phyloP scores from a whole-genome alignment of 257 asterid species.

The Ilex aquifolium region DNA sequence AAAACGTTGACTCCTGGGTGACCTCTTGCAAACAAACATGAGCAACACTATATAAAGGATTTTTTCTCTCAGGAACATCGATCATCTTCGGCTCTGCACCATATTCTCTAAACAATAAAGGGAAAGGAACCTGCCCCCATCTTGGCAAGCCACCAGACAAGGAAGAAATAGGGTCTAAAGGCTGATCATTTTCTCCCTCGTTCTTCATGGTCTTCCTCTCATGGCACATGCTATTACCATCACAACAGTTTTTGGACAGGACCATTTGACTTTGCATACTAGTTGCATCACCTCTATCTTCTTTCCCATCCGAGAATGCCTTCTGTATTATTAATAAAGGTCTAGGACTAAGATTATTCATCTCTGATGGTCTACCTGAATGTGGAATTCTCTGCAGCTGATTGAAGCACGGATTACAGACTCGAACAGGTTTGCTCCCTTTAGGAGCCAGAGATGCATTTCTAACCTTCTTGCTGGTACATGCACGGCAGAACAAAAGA shows the following conservation, averaged over 20 bases:
- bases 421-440: constrained; percentile 33
- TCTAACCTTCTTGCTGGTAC: constrained; percentile 37
- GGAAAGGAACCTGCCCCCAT: constrained; percentile 46
- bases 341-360: constrained; percentile 27
- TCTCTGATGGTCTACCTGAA: constrained; percentile 13
- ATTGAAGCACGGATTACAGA: constrained; percentile 37
- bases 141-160: constrained; percentile 21
- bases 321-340: constrained; percentile 18
- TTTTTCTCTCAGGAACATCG: constrained; percentile 11
- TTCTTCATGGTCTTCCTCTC: constrained; percentile 7
- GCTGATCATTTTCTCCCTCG: constrained; percentile 15
- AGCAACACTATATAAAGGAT: constrained; percentile 12
- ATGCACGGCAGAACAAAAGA: constrained; percentile 33
- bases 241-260: constrained; percentile 15
- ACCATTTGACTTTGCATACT: constrained; percentile 22
- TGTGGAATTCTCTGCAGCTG: constrained; percentile 23
- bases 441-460: constrained; percentile 46
- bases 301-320: constrained; percentile 19
- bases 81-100: constrained; percentile 6
- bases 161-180: constrained; percentile 13
- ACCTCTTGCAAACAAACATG: constrained; percentile 15
- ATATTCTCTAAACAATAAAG: constrained; percentile 24
- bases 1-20: constrained; percentile 9
- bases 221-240: constrained; percentile 16
- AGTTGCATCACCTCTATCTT: constrained; percentile 20